Conservation (phyloP, 495 filamentous ascomycete genomes). For the Beverwykella pulmonaria region DNA sequence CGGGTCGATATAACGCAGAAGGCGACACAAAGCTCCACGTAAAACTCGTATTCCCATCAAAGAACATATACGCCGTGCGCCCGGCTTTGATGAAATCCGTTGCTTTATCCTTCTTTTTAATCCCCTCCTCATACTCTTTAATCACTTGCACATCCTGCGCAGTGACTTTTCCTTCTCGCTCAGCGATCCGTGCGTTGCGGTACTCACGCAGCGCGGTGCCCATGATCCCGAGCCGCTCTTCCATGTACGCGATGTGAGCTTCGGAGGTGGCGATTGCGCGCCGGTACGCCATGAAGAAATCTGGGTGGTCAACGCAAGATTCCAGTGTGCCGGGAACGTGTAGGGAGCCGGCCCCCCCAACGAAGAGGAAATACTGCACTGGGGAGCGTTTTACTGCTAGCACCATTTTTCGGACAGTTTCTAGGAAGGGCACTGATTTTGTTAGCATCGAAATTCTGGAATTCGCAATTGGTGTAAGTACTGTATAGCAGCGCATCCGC, state of each 20-base stretch:
- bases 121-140: slow-evolving; percentile 27
- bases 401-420: slow-evolving; percentile 38
- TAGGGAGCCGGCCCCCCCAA: slow-evolving; percentile 40
- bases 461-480: slow-evolving; percentile 3
- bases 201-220: slow-evolving; percentile 33
- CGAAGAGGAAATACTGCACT: slow-evolving; percentile 38
- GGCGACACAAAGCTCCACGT: slow-evolving; percentile 39
- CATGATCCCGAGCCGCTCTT: slow-evolving; percentile 38
- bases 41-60: slow-evolving; percentile 40
- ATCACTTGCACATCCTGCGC: slow-evolving; percentile 18
- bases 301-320: slow-evolving; percentile 33
- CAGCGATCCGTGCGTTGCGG: slow-evolving; percentile 33
- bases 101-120: slow-evolving; percentile 30
- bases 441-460: neutral
- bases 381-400: slow-evolving; percentile 38
- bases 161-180: slow-evolving; percentile 18
- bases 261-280: slow-evolving; percentile 40
- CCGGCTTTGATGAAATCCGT: slow-evolving; percentile 40
- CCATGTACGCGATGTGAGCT: slow-evolving; percentile 40
- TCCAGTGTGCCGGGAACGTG: slow-evolving; percentile 26
- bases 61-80: slow-evolving; percentile 38
- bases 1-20: slow-evolving; percentile 37
- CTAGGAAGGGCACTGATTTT: slow-evolving; percentile 36
- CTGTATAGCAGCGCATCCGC: slow-evolving; percentile 37
- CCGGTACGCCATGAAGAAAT: slow-evolving; percentile 41